phyloP scores from a whole-genome alignment of 179 eudicot genomes.

The Spergularia azorica region DNA sequence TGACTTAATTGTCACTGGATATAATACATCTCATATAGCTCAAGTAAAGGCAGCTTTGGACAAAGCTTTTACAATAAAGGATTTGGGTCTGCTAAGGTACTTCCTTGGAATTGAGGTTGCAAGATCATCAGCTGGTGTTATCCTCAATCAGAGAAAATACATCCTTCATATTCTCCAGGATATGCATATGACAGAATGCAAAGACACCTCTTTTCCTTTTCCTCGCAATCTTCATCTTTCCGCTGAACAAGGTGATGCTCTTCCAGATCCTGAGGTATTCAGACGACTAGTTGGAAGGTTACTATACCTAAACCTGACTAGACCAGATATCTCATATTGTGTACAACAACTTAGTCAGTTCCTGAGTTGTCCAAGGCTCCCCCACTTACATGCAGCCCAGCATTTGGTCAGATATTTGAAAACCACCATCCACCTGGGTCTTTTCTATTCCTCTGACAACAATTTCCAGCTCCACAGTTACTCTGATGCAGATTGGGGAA shows the following conservation, averaged over 20 bases:
- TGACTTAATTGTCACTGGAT: neutral
- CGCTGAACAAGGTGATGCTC: neutral
- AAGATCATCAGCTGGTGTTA: neutral
- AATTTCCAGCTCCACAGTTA: no score
- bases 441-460: neutral
- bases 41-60: neutral
- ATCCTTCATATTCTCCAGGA: no score
- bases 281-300: neutral
- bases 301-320: neutral
- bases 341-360: neutral
- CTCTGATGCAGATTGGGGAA: neutral
- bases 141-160: neutral
- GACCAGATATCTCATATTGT: neutral
- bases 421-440: neutral
- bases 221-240: neutral
- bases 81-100: neutral
- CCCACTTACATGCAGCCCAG: neutral
- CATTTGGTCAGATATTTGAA: neutral
- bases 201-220: neutral
- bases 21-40: neutral
- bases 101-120: neutral
- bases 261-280: neutral
- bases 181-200: neutral
- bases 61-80: neutral
- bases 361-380: neutral